These are phyloP conservation scores for Panicum hallii DNA, from an alignment of 202 grass and related monocot species.

Conservation along the genomic window DNA sequence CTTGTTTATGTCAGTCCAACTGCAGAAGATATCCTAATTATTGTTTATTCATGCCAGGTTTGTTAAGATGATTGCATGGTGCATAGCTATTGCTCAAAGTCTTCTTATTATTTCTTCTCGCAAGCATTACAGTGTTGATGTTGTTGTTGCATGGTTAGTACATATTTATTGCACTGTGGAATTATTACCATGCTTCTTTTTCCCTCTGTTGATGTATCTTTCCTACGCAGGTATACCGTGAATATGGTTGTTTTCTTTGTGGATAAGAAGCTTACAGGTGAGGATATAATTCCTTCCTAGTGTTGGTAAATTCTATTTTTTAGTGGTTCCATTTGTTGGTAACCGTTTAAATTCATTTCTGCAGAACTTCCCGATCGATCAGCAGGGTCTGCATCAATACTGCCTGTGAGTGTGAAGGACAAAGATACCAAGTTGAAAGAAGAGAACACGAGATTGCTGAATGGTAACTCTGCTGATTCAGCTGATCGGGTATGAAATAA, in stretches of 20 bases:
- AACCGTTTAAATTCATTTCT: background rate
- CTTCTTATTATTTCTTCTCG: constrained; percentile 82
- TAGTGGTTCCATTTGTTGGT: background rate
- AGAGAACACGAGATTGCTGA: constrained; percentile 62
- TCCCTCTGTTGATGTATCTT: constrained; percentile 38
- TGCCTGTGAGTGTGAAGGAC: constrained; percentile 70
- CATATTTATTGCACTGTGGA: constrained; percentile 5
- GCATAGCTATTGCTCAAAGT: constrained; percentile 68
- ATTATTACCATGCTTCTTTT: constrained; percentile 7
- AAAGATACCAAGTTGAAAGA: constrained; percentile 76
- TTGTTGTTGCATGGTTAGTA: constrained; percentile 83
- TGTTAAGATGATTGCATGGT: constrained; percentile 75
- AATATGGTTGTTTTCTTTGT: constrained; percentile 88
- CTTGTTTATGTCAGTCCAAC: background rate
- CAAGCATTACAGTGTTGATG: constrained; percentile 92
- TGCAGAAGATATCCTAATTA: constrained; percentile 15
- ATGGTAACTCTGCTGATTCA: constrained; percentile 68
- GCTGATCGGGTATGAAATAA: constrained; percentile 66
- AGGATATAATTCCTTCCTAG: background rate
- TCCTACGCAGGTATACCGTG: constrained; percentile 72
- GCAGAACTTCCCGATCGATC: constrained; percentile 89
- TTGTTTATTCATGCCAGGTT: constrained; percentile 48
- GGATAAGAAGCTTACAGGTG: constrained; percentile 81
- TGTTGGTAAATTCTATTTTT: background rate
- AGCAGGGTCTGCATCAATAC: constrained; percentile 52